These are phyloP conservation scores for Oenanthe javanica DNA, from an alignment of 140 eudicot genomes.

Conservation along the genomic window DNA sequence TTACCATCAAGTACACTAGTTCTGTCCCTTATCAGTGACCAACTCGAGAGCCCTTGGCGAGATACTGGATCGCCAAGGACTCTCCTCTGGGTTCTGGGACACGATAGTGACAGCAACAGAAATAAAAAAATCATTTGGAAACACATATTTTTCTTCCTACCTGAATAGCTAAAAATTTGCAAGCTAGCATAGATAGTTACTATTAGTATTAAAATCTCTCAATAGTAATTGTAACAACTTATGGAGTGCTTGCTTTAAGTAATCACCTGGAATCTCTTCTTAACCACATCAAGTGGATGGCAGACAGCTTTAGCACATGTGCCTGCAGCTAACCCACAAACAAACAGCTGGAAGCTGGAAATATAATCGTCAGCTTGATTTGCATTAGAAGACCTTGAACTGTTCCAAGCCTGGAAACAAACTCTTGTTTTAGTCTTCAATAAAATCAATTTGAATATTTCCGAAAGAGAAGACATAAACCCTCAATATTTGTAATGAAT, in stretches of 20 bases:
- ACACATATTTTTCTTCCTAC: not conserved
- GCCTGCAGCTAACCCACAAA: slow-evolving; percentile 90
- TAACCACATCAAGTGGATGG: slow-evolving; percentile 95
- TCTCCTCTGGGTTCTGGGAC: not conserved
- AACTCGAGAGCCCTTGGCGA: not conserved
- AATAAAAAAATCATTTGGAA: not conserved
- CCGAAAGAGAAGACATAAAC: not conserved
- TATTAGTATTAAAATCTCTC: not conserved
- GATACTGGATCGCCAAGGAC: not conserved
- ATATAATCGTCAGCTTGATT: slow-evolving; percentile 28
- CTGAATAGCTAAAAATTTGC: not conserved
- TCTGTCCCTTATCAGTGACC: not conserved
- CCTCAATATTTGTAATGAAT: not conserved
- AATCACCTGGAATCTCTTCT: slow-evolving; percentile 92
- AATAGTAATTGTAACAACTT: not conserved
- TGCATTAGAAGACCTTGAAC: slow-evolving; percentile 18
- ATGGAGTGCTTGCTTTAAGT: not conserved
- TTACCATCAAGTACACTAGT: not conserved
- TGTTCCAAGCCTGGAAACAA: slow-evolving; percentile 54
- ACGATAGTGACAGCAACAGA: not conserved
- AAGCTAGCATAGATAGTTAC: not conserved
- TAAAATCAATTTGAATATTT: not conserved
- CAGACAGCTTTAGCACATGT: slow-evolving; percentile 87
- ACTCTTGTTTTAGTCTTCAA: not conserved
- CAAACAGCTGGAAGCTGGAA: slow-evolving; percentile 86